Conservation (phyloP, 257 asterid species). For the Scutellaria galericulata region DNA sequence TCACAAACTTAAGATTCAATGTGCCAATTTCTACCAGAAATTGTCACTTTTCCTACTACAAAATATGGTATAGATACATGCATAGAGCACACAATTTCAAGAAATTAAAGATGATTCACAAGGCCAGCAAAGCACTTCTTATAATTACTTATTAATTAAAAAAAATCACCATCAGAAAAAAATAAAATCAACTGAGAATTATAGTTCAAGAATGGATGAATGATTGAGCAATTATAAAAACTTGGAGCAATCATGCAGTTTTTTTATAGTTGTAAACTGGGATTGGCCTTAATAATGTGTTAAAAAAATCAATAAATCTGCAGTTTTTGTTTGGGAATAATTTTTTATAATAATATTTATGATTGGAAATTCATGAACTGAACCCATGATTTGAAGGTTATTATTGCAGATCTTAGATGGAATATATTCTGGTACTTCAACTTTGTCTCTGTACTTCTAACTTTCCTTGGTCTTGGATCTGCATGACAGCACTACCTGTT, state of each 20-base stretch:
- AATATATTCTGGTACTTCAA: conserved; percentile 41
- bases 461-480: conserved; percentile 53
- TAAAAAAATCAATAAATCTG: conserved; percentile 16
- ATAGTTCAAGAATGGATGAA: conserved; percentile 15
- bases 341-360: conserved; percentile 32
- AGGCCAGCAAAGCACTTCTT: conserved; percentile 42
- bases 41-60: conserved; percentile 20
- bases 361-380: conserved; percentile 55
- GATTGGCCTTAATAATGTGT: conserved; percentile 23
- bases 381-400: conserved; percentile 25
- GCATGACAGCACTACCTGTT: conserved; percentile 52
- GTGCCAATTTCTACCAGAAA: conserved; percentile 25
- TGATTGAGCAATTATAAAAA: conserved; percentile 38
- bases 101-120: conserved; percentile 41
- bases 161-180: too few species aligned
- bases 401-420: conserved; percentile 53
- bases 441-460: conserved; percentile 39
- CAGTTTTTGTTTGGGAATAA: conserved; percentile 37
- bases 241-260: conserved; percentile 32
- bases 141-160: too few species aligned
- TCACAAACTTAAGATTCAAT: conserved; percentile 35
- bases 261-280: conserved; percentile 7
- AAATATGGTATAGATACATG: conserved; percentile 42
- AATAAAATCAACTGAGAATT: too few species aligned
- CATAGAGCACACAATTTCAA: conserved; percentile 32